phyloP scores from a whole-genome alignment of 2,329 filamentous ascomycete species.

The Aspergillus jensenii region DNA sequence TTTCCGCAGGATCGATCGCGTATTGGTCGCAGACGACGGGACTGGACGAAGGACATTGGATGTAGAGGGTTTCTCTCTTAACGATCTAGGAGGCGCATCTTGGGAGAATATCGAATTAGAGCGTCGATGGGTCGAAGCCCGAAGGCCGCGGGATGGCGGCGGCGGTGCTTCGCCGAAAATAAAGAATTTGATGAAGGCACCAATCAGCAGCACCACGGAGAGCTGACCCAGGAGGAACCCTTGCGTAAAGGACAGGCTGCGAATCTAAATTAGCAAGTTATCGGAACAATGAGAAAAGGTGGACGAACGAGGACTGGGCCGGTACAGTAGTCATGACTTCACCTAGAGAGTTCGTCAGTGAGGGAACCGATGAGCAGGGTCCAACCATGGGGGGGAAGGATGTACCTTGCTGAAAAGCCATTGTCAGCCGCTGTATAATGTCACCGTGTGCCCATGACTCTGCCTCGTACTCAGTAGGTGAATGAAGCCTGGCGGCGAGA shows the following conservation, averaged over 20 bases:
- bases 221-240: slow-evolving; percentile 91
- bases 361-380: background rate
- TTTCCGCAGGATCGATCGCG: slow-evolving; percentile 77
- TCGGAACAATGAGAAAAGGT: background rate
- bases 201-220: slow-evolving; percentile 85
- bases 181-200: slow-evolving; percentile 98
- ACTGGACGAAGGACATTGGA: slow-evolving; percentile 72
- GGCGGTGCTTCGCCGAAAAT: slow-evolving; percentile 94
- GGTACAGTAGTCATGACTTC: slow-evolving; percentile 28
- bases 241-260: slow-evolving; percentile 84
- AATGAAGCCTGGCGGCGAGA: background rate
- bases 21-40: slow-evolving; percentile 80
- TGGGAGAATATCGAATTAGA: slow-evolving; percentile 62
- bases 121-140: slow-evolving; percentile 74
- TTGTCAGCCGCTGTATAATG: slow-evolving; percentile 26
- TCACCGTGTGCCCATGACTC: slow-evolving; percentile 22
- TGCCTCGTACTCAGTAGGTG: slow-evolving; percentile 19
- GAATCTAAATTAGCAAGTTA: slow-evolving; percentile 1
- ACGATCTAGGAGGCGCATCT: slow-evolving; percentile 45
- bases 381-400: background rate
- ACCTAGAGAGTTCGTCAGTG: slow-evolving; percentile 25
- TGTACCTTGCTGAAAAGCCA: slow-evolving; percentile 34
- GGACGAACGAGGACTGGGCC: slow-evolving; percentile 44
- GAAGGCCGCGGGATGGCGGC: slow-evolving; percentile 75
- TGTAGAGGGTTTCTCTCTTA: slow-evolving; percentile 50